Evolutionary conservation across 2,329 filamentous ascomycete species (phyloP), one percentile per base, ranked within the genome.

Genomic region (Botrytis byssoidea): DNA sequence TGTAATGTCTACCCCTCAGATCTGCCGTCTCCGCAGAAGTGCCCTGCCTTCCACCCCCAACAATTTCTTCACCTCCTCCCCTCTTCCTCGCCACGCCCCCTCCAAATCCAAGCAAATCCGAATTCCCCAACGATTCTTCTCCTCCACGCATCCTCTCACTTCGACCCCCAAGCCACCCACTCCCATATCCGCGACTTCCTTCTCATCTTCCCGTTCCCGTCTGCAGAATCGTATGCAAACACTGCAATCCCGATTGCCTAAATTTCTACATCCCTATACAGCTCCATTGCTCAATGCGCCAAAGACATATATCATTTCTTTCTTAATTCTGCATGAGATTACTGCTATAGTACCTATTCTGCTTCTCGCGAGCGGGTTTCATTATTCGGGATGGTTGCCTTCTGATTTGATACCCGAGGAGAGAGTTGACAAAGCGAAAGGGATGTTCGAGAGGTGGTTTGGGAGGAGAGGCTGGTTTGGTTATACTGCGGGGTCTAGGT

Each of bases 311-410:
- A 86, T 97, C 60, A 89, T 92, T 1, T 91, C 95, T 0, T 99
- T 99, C 82, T 85, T 98, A 18, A 85, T 98, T 57, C 87, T 99
- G 0, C 96, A 99, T 84, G 96, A 99, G 83, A 81, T 98, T 63
- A 98, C 96, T 0, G 95, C 96, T 16, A 84, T 98, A 18, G 82
- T 95, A 1, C 95, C 95, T 0, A 83, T 98, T 0, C 82, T 97
- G 57, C 91, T 88, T 0, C 87, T 98, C 1, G 90, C 93, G 35
- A 90, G 87, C 0, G 81, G 89, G 1, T 97, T 99, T 82, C 93
- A 98, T 83, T 94, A 93, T 81, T 90, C 89, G 1, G 86, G 90
- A 75, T 92, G 92, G 86, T 86, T 94, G 42, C 94, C 95, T 0
- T 73, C 76, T 10, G 76, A 74, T 22, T 70, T 75, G 46, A 65